Evolutionary conservation across 306 rosid species (phyloP), one percentile per base, ranked within the genome.

Genomic region (Vigna angularis): DNA sequence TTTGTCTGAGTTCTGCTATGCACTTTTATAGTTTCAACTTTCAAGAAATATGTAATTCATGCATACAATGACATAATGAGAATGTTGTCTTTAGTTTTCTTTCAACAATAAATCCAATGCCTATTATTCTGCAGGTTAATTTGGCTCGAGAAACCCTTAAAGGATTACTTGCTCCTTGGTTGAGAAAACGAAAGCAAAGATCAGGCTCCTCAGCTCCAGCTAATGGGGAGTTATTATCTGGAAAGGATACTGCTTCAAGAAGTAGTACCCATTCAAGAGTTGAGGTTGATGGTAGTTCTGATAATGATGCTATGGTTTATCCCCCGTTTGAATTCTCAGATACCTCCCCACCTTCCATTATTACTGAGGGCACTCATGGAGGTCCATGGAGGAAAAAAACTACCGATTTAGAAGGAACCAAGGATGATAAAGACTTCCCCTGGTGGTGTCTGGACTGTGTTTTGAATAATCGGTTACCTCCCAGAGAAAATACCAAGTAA

Each of bases 401-500:
- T 61, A 91, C 93, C 59, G 94, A 89, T 69, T 77, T 93, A 78
- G 93, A 90, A 82, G 98, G 94, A 79, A 81, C 91, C 79, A 93
- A 91, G 87, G 94, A 93, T 79, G 98, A 93, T 62, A 93, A 89
- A 77, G 94, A 89, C 74, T 84, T 93, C 49, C 98, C 96, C 4
- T 84, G 83, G 87, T 93, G 98, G 98, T 88, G 91, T 88, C 65
- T 91, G 76, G 98, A 93, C 56, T 93, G 93, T 28, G 84, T 93
- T 50, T 91, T 93, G 87, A 89, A 86, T 76, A 91, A 89, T 83
- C 94, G 93, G n/a, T 83, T 91, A 49, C 98, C 98, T 83, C 90
- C 98, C 26, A 88, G 93, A 91, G 98, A 93, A 84, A 91, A 90
- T 81, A 88, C 96, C 53, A 93, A 93, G 96, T 93, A 93, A 84